Conservation (phyloP, 768 basidiomycete species). For the Podaxis carcinomalis region DNA sequence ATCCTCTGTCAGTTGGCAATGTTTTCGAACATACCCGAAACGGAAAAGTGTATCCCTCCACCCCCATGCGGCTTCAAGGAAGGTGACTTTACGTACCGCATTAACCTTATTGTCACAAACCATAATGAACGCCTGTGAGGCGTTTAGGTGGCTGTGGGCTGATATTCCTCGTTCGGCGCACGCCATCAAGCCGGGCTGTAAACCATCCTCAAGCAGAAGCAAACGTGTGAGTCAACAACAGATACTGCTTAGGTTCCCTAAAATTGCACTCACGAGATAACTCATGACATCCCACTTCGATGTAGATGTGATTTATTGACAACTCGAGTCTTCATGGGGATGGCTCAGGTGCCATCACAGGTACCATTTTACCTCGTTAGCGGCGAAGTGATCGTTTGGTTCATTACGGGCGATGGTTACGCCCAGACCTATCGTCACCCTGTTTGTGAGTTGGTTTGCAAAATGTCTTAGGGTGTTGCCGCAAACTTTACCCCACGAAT, state of each 20-base stretch:
- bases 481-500: background rate
- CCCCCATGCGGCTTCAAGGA: background rate
- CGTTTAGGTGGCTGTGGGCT: background rate
- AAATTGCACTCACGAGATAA: background rate
- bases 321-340: background rate
- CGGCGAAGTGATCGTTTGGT: background rate
- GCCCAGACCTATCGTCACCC: background rate
- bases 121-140: background rate
- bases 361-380: background rate
- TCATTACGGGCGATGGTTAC: background rate
- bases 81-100: background rate
- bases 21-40: slow-evolving; percentile 9
- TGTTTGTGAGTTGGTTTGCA: background rate
- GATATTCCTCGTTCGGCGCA: background rate
- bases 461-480: background rate
- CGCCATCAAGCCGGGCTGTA: background rate
- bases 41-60: background rate
- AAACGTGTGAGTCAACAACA: slow-evolving; percentile 2
- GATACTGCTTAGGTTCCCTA: background rate
- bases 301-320: background rate
- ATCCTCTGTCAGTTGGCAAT: background rate
- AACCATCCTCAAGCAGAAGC: background rate
- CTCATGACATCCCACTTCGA: background rate
- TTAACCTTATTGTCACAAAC: background rate
- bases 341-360: background rate